Conservation (phyloP, 2,329 filamentous ascomycete species). For the Aureobasidium subglaciale region DNA sequence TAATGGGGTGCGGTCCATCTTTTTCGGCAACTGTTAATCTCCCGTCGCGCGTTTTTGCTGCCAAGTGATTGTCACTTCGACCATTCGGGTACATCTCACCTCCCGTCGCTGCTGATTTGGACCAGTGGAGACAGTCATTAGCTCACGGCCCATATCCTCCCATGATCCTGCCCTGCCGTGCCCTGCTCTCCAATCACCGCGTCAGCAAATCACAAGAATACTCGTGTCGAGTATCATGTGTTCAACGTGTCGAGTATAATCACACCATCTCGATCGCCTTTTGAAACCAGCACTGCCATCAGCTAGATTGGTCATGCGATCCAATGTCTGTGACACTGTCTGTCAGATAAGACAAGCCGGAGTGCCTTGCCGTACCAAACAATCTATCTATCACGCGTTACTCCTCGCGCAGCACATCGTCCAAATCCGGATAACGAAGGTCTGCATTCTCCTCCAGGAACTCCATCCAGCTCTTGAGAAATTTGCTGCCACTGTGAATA, state of each 20-base stretch:
- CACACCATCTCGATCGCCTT: background rate
- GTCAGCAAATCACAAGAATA: slow-evolving; percentile 6
- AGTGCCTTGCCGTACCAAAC: slow-evolving; percentile 12
- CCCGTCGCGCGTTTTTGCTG: slow-evolving; percentile 6
- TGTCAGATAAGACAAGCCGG: background rate
- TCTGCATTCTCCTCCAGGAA: slow-evolving; percentile 87
- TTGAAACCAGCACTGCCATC: slow-evolving; percentile 7
- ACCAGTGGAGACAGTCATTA: background rate
- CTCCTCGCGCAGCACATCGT: slow-evolving; percentile 30
- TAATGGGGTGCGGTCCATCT: background rate
- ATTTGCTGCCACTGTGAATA: slow-evolving; percentile 63
- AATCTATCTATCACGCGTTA: slow-evolving; percentile 5
- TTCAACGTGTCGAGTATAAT: slow-evolving; percentile 2
- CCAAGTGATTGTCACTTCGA: slow-evolving; percentile 6
- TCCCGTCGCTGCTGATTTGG: background rate
- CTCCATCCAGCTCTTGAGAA: slow-evolving; percentile 85
- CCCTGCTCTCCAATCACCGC: slow-evolving; percentile 9
- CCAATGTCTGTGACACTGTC: background rate
- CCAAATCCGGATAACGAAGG: slow-evolving; percentile 73
- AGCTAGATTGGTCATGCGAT: background rate
- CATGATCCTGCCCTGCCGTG: slow-evolving; percentile 3
- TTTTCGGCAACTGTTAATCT: slow-evolving; percentile 12
- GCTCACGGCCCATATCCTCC: slow-evolving; percentile 2
- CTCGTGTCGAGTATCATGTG: slow-evolving; percentile 5
- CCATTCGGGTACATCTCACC: slow-evolving; percentile 6